Base-by-base conservation (phyloP, 441 rosid species). In the Adansonia grandidieri region DNA sequence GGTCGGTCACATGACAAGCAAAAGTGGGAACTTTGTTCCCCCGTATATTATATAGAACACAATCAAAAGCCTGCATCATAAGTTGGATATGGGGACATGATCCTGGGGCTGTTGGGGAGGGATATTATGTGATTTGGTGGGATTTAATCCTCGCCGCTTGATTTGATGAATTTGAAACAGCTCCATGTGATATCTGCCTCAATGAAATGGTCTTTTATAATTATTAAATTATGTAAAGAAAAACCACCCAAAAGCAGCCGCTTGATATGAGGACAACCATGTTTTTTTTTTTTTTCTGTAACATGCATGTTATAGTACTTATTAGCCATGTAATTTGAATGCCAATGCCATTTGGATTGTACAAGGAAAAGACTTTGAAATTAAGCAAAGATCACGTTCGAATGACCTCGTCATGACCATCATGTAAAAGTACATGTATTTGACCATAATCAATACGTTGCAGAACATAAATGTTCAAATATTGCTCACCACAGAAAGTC, bases 1-100 rank as follows among this genome's bases (percentile, higher is more conserved):
- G 88, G 95, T 91, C 92, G 95, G 92, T 87, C 93, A 88, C 91
- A 86, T 81, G 91, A 89, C 87, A 84, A 89, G 86, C 92, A 89
- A 82, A 58, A 65, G 85, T 72, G 84, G 93, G 93, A 86, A 67
- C 89, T 78, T 60, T 76, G 75, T 84, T 85, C 81, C 74, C 79
- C 79, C 77, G 77, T 54, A 69, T 11, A 50, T 50, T 54, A 69
- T 11, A 50, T 50, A 50, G 64, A 66, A 53, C 79, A 74, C 82
- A 60, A 72, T 71, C 77, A 72, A 81, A 83, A 84, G 82, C 82
- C 86, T 71, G 86, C 88, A 84, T 76, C 64, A 77, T 72, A 82
- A 85, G 86, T 79, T 86, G 86, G 87, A 78, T 54, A 66, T 11
- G 54, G 67, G 85, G 85, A 84, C 91, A 88, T 44, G 79, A 89